Evolutionary conservation across 164 flowering plant species (phyloP).

Genomic region (Sedum album): DNA sequence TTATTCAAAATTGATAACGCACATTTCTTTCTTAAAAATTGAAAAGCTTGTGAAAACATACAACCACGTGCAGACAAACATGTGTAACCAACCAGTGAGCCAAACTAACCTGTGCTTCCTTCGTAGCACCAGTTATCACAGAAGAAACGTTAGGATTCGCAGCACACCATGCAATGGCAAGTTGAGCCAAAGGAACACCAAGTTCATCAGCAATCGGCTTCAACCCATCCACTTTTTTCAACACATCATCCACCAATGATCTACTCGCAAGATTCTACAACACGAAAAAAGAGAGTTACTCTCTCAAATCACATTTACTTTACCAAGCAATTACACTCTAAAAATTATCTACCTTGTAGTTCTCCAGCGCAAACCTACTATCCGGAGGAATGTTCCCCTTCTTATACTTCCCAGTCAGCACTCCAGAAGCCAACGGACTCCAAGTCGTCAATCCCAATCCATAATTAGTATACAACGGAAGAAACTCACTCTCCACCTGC

Average conservation of each 20-base stretch:
- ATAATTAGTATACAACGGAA: conserved; percentile 78
- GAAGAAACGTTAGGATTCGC: conserved; percentile 94
- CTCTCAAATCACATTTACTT: neutral
- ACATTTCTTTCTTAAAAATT: neutral
- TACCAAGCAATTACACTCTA: neutral
- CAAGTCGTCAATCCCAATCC: conserved; percentile 98
- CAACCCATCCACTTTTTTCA: conserved; percentile 75
- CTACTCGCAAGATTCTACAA: conserved; percentile 82
- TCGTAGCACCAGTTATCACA: conserved; percentile 97
- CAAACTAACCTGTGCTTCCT: conserved; percentile 72
- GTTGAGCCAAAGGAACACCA: conserved; percentile 81
- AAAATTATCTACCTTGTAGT: conserved; percentile 59
- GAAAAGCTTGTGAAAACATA: no score
- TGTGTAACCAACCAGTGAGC: neutral
- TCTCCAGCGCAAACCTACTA: conserved; percentile 93
- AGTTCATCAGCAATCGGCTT: conserved; percentile 90
- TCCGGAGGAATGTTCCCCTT: conserved; percentile 69
- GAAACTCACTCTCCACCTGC: conserved; percentile 86
- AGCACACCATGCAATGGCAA: conserved; percentile 99
- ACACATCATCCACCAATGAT: conserved; percentile 88
- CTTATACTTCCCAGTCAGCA: conserved; percentile 90
- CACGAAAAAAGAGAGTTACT: neutral
- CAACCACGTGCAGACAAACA: no score
- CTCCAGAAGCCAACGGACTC: conserved; percentile 99
- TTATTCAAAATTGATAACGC: no score